Evolutionary conservation across 768 basidiomycete genomes (phyloP).

Genomic region (Kwoniella mangroviensis): DNA sequence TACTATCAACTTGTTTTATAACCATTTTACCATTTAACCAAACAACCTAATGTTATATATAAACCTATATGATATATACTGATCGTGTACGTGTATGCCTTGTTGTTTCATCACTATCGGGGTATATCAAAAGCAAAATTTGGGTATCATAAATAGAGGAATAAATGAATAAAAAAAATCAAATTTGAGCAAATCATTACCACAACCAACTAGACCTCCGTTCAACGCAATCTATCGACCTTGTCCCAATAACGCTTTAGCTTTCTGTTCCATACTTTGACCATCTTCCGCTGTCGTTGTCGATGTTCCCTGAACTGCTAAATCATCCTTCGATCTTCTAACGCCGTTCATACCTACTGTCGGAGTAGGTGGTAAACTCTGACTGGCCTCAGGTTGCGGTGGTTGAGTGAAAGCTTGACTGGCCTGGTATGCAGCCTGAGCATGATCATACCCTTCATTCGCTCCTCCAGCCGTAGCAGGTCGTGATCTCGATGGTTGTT

Average conservation of each 20-base stretch:
- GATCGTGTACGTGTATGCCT: background rate
- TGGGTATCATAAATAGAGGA: background rate
- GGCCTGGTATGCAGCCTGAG: conserved; percentile 26
- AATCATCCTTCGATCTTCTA: conserved; percentile 13
- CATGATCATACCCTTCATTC: conserved; percentile 19
- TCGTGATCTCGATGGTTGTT: conserved; percentile 40
- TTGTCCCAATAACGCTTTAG: conserved; percentile 26
- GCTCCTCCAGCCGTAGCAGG: conserved; percentile 32
- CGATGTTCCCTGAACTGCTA: background rate
- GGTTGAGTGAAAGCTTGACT: conserved; percentile 9
- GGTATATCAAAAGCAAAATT: background rate
- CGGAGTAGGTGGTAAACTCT: conserved; percentile 17
- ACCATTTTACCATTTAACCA: background rate
- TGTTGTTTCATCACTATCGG: background rate
- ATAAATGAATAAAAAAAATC: background rate
- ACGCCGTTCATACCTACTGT: conserved; percentile 11
- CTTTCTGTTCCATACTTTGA: conserved; percentile 30
- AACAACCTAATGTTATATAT: background rate
- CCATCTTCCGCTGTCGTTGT: background rate
- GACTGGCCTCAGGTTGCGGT: background rate
- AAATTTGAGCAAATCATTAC: too few relatives aligned
- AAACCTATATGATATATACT: background rate
- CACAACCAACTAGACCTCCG: background rate
- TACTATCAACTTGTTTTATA: background rate
- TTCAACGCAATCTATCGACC: conserved; percentile 10